Evolutionary conservation across 148 eudicot genomes (phyloP).

Genomic region (Vaccinium myrtillus): DNA sequence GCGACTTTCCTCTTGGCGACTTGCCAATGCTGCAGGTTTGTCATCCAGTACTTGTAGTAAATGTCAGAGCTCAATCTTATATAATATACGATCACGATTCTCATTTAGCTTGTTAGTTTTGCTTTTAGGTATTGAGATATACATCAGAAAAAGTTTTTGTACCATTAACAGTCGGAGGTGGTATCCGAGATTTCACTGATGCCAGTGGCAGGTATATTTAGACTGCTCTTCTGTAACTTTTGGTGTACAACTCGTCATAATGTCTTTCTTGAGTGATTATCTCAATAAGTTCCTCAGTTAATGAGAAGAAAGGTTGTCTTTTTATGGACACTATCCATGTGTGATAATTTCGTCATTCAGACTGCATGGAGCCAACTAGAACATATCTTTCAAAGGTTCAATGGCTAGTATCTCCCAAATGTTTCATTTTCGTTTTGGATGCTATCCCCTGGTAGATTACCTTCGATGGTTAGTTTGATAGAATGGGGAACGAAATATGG

Average conservation of each 20-base stretch:
- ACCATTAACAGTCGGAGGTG: conserved; percentile 98
- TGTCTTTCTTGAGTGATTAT: background rate
- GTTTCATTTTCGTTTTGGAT: background rate
- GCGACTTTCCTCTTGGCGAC: conserved; percentile 95
- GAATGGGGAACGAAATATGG: background rate
- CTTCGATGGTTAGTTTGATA: background rate
- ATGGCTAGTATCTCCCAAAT: background rate
- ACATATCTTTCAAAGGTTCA: background rate
- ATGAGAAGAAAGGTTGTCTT: background rate
- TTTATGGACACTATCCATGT: background rate
- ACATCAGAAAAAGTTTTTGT: conserved; percentile 93
- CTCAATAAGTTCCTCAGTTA: background rate
- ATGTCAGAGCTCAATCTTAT: background rate
- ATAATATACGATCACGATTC: conserved; percentile 6
- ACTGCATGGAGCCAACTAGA: background rate
- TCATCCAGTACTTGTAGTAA: background rate
- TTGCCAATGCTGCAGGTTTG: conserved; percentile 95
- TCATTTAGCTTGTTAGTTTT: background rate
- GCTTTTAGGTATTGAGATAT: conserved; percentile 62
- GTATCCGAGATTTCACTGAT: conserved; percentile 97
- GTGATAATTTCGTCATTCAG: background rate
- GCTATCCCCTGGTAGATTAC: conserved; percentile 2
- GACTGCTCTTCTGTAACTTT: background rate
- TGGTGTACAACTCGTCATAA: background rate
- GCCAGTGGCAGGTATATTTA: conserved; percentile 74